These are phyloP conservation scores for Magnusiomyces tetraspermus DNA, from an alignment of 1,139 yeast species.

Conservation along the genomic window DNA sequence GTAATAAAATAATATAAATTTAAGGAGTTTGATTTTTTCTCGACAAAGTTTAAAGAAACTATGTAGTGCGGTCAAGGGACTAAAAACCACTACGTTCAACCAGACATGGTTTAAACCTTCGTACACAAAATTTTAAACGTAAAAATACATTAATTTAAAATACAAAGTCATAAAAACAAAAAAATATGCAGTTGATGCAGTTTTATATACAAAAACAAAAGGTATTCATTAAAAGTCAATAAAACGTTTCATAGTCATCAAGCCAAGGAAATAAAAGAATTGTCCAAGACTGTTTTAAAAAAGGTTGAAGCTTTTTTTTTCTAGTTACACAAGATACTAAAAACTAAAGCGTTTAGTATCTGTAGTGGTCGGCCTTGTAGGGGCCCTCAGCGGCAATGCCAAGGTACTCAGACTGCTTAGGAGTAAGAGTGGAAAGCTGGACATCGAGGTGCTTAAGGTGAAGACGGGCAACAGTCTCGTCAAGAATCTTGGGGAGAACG, in stretches of 20 bases:
- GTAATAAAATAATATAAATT: too few species aligned
- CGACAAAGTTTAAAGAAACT: too few species aligned
- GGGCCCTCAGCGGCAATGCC: conserved; percentile 94
- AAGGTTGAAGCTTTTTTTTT: not conserved
- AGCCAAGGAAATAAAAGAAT: not conserved
- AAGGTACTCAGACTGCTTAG: conserved; percentile 89
- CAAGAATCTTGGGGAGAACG: conserved; percentile 95
- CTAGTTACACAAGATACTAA: not conserved
- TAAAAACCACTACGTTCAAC: too few species aligned
- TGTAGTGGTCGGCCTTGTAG: conserved; percentile 96
- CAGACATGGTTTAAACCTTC: not conserved
- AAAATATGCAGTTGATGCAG: conserved; percentile 24
- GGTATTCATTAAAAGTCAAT: conserved; percentile 2
- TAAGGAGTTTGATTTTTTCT: too few species aligned
- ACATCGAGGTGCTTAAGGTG: conserved; percentile 96
- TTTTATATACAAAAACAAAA: conserved; percentile 9
- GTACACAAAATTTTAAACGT: not conserved
- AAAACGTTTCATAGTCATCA: not conserved
- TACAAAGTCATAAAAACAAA: not conserved
- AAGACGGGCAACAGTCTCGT: conserved; percentile 97
- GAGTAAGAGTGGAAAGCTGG: conserved; percentile 67
- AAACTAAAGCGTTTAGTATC: conserved; percentile 51
- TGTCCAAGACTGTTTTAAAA: not conserved
- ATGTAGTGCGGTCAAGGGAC: too few species aligned
- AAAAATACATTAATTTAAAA: not conserved